phyloP scores from a whole-genome alignment of 805 yeast species.

The Saccharomycopsis fibuligera region DNA sequence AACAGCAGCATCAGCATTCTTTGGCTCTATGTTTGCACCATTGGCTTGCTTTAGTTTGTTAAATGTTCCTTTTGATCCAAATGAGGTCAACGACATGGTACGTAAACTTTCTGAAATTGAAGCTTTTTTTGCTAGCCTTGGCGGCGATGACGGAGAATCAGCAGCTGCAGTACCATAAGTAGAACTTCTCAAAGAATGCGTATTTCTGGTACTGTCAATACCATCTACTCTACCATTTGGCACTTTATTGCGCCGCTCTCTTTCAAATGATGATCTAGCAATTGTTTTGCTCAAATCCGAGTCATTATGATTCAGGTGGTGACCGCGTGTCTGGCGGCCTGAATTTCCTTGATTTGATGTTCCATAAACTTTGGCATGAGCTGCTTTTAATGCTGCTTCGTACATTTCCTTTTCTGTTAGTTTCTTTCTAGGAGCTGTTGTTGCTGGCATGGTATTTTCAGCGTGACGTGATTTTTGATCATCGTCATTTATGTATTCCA shows the following conservation, averaged over 20 bases:
- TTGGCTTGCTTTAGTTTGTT: neutral
- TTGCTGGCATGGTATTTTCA: too few species aligned
- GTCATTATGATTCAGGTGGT: too few species aligned
- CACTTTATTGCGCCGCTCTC: slow-evolving; percentile 2
- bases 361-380: slow-evolving; percentile 16
- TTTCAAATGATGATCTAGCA: slow-evolving; percentile 7
- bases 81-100: slow-evolving; percentile 7
- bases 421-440: too few species aligned
- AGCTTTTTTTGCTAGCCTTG: slow-evolving; percentile 4
- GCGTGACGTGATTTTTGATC: neutral
- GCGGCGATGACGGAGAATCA: too few species aligned
- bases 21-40: too few species aligned
- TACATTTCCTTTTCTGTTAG: slow-evolving; percentile 13
- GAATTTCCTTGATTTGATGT: neutral
- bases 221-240: neutral
- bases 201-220: too few species aligned
- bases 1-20: too few species aligned
- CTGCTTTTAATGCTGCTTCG: slow-evolving; percentile 15
- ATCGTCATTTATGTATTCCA: slow-evolving; percentile 7
- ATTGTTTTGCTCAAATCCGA: neutral
- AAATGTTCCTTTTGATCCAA: slow-evolving; percentile 1
- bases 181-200: too few species aligned
- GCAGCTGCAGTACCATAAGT: too few species aligned
- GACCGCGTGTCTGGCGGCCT: too few species aligned
- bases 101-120: slow-evolving; percentile 3